Percentiles rank a stretch among this genome's conserved stretches.
These are phyloP conservation scores for Lachnellula arida DNA, from an alignment of 2,329 filamentous ascomycete species.

Conservation along the genomic window DNA sequence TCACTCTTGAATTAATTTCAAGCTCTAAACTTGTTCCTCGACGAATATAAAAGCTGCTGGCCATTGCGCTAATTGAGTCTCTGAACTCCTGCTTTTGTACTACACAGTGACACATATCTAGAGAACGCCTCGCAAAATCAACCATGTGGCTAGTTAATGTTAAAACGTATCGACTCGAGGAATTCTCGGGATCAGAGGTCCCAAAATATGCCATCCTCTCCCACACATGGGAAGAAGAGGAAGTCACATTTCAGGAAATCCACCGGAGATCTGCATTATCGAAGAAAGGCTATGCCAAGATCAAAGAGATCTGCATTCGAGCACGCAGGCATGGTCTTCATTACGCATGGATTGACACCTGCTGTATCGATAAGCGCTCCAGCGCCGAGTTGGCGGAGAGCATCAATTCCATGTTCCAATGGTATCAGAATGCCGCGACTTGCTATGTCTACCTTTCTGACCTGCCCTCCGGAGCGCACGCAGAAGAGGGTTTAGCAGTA, in stretches of 20 bases:
- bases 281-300: slow-evolving; percentile 5
- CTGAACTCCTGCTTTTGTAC: too few relatives aligned
- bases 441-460: slow-evolving; percentile 16
- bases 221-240: slow-evolving; percentile 12
- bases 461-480: neutral
- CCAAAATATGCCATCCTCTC: slow-evolving; percentile 19
- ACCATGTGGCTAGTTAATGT: too few relatives aligned
- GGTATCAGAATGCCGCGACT: slow-evolving; percentile 9
- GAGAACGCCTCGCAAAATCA: too few relatives aligned
- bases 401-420: slow-evolving; percentile 17
- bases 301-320: slow-evolving; percentile 1
- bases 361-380: slow-evolving; percentile 15
- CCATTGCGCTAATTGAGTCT: too few relatives aligned
- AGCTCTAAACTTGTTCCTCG: too few relatives aligned
- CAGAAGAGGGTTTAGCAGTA: neutral
- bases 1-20: too few relatives aligned
- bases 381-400: slow-evolving; percentile 13
- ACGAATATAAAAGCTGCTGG: too few relatives aligned
- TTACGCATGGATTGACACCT: slow-evolving; percentile 12
- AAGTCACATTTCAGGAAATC: slow-evolving; percentile 10
- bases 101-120: too few relatives aligned
- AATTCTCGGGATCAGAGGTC: slow-evolving; percentile 5
- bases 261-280: neutral
- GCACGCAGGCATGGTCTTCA: slow-evolving; percentile 2
- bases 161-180: neutral